Conservation (phyloP, 2,329 filamentous ascomycete species). For the Fonsecaea monophora region DNA sequence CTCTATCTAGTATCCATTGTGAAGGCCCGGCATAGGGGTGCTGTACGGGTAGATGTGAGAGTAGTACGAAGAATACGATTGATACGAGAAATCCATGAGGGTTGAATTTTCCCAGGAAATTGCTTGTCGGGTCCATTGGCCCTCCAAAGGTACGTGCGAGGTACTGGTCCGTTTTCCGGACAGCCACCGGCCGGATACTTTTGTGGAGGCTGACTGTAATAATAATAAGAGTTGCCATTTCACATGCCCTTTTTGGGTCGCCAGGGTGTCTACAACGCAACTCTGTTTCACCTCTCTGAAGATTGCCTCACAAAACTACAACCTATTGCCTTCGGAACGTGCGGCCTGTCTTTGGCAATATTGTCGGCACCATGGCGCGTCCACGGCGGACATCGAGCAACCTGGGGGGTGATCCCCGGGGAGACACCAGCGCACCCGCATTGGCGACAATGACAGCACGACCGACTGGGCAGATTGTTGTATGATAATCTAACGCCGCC, state of each 20-base stretch:
- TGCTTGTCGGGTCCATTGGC: conserved; percentile 7
- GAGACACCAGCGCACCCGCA: conserved; percentile 55
- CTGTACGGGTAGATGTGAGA: neutral
- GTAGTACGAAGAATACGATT: neutral
- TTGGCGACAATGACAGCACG: conserved; percentile 54
- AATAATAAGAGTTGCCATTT: conserved; percentile 7
- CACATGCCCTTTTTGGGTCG: conserved; percentile 14
- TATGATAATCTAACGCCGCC: conserved; percentile 17
- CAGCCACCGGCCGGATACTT: conserved; percentile 6
- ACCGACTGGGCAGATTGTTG: conserved; percentile 41
- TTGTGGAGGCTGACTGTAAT: conserved; percentile 18
- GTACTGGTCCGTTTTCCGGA: conserved; percentile 1
- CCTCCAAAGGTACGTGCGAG: neutral
- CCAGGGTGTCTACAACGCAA: neutral
- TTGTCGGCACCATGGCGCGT: conserved; percentile 37
- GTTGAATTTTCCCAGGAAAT: conserved; percentile 12
- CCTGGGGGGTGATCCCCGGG: conserved; percentile 55
- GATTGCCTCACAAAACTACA: neutral
- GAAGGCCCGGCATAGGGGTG: neutral
- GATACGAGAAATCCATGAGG: neutral
- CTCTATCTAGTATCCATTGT: neutral
- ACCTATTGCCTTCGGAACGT: conserved; percentile 8
- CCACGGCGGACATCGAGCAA: conserved; percentile 52
- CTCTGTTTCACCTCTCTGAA: neutral
- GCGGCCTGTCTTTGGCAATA: neutral